phyloP scores from a whole-genome alignment of 192 early-diverging fungal species.

The Borealophlyctis nickersoniae region DNA sequence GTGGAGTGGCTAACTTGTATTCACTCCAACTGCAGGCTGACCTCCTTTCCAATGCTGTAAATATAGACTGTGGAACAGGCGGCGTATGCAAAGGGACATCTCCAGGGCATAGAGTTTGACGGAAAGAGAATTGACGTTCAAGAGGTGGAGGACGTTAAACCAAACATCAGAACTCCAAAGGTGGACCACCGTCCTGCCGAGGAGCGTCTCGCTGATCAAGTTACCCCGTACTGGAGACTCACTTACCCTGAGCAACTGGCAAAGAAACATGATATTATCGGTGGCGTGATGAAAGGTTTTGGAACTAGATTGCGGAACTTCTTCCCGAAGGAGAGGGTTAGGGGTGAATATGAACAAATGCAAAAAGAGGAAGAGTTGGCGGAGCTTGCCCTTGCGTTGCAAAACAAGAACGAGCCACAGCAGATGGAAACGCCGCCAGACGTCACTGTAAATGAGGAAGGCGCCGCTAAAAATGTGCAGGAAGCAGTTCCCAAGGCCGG shows the following conservation, averaged over 20 bases:
- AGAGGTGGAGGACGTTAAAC: not conserved
- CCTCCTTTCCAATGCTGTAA: conserved; percentile 7
- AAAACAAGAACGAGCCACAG: not conserved
- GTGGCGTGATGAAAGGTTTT: conserved; percentile 37
- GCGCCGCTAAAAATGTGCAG: not conserved
- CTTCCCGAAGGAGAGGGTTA: conserved; percentile 31
- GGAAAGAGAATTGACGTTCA: conserved; percentile 15
- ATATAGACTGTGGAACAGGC: conserved; percentile 32
- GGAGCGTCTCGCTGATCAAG: conserved; percentile 66
- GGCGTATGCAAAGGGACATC: conserved; percentile 23
- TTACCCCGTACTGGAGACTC: conserved; percentile 63
- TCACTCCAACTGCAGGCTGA: no score
- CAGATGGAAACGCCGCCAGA: no score
- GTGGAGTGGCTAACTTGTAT: no score
- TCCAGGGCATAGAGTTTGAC: conserved; percentile 26
- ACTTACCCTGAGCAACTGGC: conserved; percentile 60
- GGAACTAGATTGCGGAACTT: conserved; percentile 29
- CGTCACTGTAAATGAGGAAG: not conserved
- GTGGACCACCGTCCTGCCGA: conserved; percentile 49
- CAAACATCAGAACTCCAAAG: conserved; percentile 11
- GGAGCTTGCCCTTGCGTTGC: not conserved
- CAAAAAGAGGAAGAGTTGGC: not conserved
- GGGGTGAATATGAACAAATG: not conserved
- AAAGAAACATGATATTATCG: conserved; percentile 42
- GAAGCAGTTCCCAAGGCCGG: not conserved